These are phyloP conservation scores for Aspergillus sp. DNA, from an alignment of 2,329 filamentous ascomycete genomes.

Conservation along the genomic window DNA sequence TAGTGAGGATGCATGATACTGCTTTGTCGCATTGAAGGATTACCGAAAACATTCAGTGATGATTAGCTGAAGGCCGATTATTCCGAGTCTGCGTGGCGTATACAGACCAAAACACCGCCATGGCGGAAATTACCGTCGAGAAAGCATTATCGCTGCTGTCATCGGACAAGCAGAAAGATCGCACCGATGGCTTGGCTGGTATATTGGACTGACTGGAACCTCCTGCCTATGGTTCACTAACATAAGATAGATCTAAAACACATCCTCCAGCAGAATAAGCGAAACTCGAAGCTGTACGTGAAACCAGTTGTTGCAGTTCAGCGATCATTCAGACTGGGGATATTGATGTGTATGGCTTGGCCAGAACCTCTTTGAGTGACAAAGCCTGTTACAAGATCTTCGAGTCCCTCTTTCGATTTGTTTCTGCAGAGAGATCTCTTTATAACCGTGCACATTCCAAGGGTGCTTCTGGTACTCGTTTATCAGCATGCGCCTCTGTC, in stretches of 20 bases:
- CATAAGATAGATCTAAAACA: constrained; percentile 50
- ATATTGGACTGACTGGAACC: constrained; percentile 9
- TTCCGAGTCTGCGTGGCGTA: too few species aligned
- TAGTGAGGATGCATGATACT: background rate
- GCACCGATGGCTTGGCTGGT: constrained; percentile 52
- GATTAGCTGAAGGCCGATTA: too few species aligned
- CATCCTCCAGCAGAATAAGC: constrained; percentile 55
- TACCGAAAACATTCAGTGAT: background rate
- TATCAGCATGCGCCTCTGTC: constrained; percentile 68
- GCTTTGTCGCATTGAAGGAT: background rate
- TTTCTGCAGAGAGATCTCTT: constrained; percentile 66
- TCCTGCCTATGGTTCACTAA: constrained; percentile 14
- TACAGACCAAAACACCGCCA: background rate
- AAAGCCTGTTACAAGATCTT: constrained; percentile 79
- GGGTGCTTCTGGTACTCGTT: constrained; percentile 53
- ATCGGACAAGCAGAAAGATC: constrained; percentile 46
- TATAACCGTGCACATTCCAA: constrained; percentile 57
- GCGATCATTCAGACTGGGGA: background rate
- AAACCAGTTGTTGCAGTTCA: background rate
- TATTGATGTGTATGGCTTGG: constrained; percentile 14
- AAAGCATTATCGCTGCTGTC: constrained; percentile 43
- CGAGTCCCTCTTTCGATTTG: constrained; percentile 73
- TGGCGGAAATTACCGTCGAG: constrained; percentile 44
- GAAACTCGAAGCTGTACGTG: constrained; percentile 36
- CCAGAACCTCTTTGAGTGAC: constrained; percentile 59